A percentile compares a stretch with the other conserved stretches of the same genome.
phyloP scores from a whole-genome alignment of 1,139 yeast species.

The Suhomyces maxii region DNA sequence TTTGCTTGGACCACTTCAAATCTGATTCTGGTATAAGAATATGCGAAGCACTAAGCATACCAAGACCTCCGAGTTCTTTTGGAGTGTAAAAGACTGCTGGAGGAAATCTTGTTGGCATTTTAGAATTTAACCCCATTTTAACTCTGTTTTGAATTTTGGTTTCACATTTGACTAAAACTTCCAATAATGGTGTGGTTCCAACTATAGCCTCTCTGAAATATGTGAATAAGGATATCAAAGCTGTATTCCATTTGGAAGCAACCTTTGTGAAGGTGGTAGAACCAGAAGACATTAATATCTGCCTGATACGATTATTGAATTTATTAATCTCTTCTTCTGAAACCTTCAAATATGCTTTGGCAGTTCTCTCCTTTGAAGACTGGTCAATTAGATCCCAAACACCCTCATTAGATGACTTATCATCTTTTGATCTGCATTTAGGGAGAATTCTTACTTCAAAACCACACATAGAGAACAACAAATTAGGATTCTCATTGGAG shows the following conservation, averaged over 20 bases:
- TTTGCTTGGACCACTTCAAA: conserved; percentile 86
- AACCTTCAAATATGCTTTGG: conserved; percentile 84
- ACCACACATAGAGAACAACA: conserved; percentile 89
- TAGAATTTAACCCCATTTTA: conserved; percentile 91
- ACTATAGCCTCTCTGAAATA: conserved; percentile 93
- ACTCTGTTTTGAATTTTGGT: conserved; percentile 93
- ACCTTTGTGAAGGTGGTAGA: conserved; percentile 93
- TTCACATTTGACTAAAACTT: conserved; percentile 84
- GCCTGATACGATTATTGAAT: conserved; percentile 83
- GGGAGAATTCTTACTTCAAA: conserved; percentile 92
- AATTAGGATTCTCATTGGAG: conserved; percentile 84
- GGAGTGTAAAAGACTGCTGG: conserved; percentile 99
- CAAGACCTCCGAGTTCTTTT: conserved; percentile 93
- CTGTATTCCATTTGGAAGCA: conserved; percentile 96
- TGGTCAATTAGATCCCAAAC: conserved; percentile 87
- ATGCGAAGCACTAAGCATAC: conserved; percentile 97
- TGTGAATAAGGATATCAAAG: conserved; percentile 79
- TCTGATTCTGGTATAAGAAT: conserved; percentile 93
- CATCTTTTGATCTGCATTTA: conserved; percentile 54
- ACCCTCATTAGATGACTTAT: conserved; percentile 62
- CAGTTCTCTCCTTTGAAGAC: conserved; percentile 78
- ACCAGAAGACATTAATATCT: conserved; percentile 92
- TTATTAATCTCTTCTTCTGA: conserved; percentile 75
- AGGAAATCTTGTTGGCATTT: conserved; percentile 98
- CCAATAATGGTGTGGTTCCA: conserved; percentile 75